These are phyloP conservation scores for Pichia thaimueangensis DNA, from an alignment of 805 yeast species.

Conservation along the genomic window DNA sequence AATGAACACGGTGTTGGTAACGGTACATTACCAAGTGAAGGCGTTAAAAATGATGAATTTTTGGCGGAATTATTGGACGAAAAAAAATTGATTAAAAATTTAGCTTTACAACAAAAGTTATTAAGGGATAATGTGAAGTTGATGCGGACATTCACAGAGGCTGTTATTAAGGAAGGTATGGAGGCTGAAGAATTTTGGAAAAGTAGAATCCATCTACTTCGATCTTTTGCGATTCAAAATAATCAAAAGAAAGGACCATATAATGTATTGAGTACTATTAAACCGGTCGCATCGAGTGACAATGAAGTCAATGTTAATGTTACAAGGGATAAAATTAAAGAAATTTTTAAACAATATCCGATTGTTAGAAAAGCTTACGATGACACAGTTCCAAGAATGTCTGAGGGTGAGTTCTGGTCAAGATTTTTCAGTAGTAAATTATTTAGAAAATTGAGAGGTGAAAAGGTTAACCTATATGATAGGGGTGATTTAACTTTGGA, in stretches of 20 bases:
- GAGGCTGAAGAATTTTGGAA: constrained; percentile 85
- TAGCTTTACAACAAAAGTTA: constrained; percentile 71
- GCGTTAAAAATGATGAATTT: constrained; percentile 24
- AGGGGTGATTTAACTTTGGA: constrained; percentile 83
- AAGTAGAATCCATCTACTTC: constrained; percentile 65
- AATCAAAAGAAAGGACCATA: constrained; percentile 89
- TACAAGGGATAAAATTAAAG: constrained; percentile 83
- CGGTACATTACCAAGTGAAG: constrained; percentile 10
- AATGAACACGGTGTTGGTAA: neutral
- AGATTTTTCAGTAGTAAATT: constrained; percentile 87
- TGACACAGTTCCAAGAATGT: constrained; percentile 83
- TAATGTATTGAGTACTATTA: constrained; percentile 87
- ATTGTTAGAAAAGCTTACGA: constrained; percentile 81
- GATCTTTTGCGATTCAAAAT: constrained; percentile 80
- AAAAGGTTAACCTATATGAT: constrained; percentile 64
- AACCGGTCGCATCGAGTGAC: constrained; percentile 88
- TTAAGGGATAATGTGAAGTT: constrained; percentile 62
- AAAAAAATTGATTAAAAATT: constrained; percentile 57
- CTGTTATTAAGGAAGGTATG: constrained; percentile 72
- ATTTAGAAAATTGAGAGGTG: constrained; percentile 85
- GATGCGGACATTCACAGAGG: constrained; percentile 74
- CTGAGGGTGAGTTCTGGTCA: constrained; percentile 95
- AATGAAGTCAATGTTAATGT: constrained; percentile 90
- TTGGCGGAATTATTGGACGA: constrained; percentile 41
- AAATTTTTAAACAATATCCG: constrained; percentile 89